Conservation (phyloP, 2,329 filamentous ascomycete genomes). For the Beauveria australis region DNA sequence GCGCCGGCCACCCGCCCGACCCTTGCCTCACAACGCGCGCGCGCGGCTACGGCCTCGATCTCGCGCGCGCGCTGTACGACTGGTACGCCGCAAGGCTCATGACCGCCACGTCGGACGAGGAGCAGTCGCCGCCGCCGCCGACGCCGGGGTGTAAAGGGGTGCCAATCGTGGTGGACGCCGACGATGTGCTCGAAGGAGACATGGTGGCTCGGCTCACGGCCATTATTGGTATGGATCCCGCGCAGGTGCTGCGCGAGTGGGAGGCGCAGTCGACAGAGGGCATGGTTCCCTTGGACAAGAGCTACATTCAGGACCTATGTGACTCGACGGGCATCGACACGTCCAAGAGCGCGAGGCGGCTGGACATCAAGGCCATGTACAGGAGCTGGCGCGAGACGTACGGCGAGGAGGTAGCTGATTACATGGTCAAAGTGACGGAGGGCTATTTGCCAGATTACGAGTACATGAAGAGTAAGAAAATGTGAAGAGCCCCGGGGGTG, state of each 20-base stretch:
- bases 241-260: conserved; percentile 4
- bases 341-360: conserved; percentile 2
- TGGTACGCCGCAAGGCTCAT: background rate
- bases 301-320: conserved; percentile 5
- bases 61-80: conserved; percentile 6
- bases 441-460: conserved; percentile 1
- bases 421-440: background rate
- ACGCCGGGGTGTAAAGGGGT: background rate
- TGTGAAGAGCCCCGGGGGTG: background rate
- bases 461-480: conserved; percentile 6
- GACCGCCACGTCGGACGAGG: background rate
- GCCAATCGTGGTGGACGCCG: conserved; percentile 9
- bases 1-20: conserved; percentile 5
- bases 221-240: background rate
- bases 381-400: conserved; percentile 2
- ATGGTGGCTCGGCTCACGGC: background rate
- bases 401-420: background rate
- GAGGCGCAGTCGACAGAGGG: conserved; percentile 1
- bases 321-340: conserved; percentile 9
- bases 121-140: no score
- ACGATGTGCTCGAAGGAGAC: conserved; percentile 7
- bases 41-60: background rate
- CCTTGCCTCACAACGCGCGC: background rate
- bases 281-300: background rate
- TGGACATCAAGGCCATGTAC: background rate